Evolutionary conservation across 108 stramenopile genomes (phyloP).

Genomic region (Epithemia pelagica): DNA sequence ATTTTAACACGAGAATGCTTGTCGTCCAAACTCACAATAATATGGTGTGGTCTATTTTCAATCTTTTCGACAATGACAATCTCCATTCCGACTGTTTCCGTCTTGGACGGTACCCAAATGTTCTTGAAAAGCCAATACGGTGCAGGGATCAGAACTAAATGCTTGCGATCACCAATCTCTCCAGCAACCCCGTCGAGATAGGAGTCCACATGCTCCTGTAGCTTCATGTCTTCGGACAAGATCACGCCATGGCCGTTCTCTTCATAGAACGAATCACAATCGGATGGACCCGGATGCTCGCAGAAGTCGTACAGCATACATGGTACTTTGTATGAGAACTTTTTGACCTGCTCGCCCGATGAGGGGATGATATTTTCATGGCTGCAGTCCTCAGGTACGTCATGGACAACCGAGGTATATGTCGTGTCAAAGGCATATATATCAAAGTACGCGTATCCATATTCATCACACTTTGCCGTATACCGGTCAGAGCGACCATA

Average conservation of each 20-base stretch:
- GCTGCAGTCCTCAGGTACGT: neutral
- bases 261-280: neutral
- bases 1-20: neutral
- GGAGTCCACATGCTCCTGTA: neutral
- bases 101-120: neutral
- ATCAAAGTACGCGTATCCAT: neutral
- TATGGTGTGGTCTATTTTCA: neutral
- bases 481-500: neutral
- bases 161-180: neutral
- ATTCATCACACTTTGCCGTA: neutral
- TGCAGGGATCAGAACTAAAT: neutral
- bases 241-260: neutral
- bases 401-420: neutral
- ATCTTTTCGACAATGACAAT: neutral
- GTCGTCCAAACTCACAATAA: neutral
- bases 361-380: neutral
- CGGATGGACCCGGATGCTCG: neutral
- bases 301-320: neutral
- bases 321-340: neutral
- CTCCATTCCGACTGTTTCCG: neutral
- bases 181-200: neutral
- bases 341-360: neutral
- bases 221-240: neutral
- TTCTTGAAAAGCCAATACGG: neutral
- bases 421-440: neutral